Percentiles rank a stretch among this genome's conserved stretches.
Conservation (phyloP, 441 rosid genomes). For the Aleurites moluccanus region DNA sequence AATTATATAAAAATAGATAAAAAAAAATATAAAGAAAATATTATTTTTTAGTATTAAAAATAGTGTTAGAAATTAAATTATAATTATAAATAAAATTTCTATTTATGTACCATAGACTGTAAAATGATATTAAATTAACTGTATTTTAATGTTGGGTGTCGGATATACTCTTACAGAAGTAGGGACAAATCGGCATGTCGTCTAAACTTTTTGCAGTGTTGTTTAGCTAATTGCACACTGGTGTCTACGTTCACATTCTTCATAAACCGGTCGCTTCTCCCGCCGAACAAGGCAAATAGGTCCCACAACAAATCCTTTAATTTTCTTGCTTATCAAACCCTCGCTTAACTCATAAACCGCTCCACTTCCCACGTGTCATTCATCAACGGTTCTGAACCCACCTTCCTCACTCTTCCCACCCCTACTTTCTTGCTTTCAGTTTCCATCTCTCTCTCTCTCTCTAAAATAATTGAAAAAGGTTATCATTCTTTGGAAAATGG, state of each 20-base stretch:
- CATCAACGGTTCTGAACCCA: conserved; percentile 3
- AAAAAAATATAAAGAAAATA: too few relatives aligned
- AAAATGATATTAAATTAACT: too few relatives aligned
- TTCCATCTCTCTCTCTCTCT: background rate
- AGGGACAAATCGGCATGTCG: background rate
- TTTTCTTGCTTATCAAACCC: background rate
- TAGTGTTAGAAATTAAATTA: too few relatives aligned
- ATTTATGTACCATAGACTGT: too few relatives aligned
- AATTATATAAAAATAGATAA: too few relatives aligned
- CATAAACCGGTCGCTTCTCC: background rate
- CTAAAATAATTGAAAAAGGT: background rate
- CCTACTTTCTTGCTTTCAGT: background rate
- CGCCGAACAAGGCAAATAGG: background rate
- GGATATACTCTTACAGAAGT: too few relatives aligned
- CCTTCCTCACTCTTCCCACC: background rate
- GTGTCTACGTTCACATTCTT: background rate
- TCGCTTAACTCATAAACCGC: background rate
- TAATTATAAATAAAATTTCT: too few relatives aligned
- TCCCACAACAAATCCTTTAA: background rate
- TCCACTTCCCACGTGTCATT: conserved; percentile 7
- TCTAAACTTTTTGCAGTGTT: background rate
- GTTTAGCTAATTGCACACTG: background rate
- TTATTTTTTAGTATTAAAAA: too few relatives aligned
- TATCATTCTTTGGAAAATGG: background rate
- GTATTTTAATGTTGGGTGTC: too few relatives aligned